These are phyloP conservation scores for Boletus rex-veris DNA, from an alignment of 768 basidiomycete species.

Conservation along the genomic window DNA sequence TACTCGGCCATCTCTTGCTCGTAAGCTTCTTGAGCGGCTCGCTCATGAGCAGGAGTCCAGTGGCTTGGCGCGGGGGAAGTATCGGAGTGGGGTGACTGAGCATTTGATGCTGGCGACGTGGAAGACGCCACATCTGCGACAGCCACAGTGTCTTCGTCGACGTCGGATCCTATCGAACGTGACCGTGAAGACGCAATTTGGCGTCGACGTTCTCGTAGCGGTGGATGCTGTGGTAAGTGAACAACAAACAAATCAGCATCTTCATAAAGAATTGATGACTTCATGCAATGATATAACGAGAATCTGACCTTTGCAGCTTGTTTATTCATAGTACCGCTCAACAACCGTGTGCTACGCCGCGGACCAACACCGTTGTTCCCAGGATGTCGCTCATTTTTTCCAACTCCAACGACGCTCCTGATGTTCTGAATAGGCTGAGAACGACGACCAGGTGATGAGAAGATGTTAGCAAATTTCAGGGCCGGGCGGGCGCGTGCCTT, in stretches of 20 bases:
- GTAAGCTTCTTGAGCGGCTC: constrained; percentile 67
- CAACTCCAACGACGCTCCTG: constrained; percentile 48
- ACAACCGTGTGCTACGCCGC: constrained; percentile 71
- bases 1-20: constrained; percentile 75
- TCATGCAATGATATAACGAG: not conserved
- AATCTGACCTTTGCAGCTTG: constrained; percentile 52
- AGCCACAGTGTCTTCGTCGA: constrained; percentile 57
- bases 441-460: constrained; percentile 82
- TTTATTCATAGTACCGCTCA: constrained; percentile 55
- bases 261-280: not conserved
- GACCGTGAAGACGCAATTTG: constrained; percentile 52
- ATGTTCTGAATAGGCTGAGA: constrained; percentile 69
- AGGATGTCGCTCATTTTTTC: constrained; percentile 50
- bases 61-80: constrained; percentile 58
- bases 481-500: constrained; percentile 91
- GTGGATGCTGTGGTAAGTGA: constrained; percentile 31
- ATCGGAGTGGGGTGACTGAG: constrained; percentile 62
- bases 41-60: constrained; percentile 66
- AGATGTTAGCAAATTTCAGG: constrained; percentile 82
- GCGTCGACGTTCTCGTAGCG: constrained; percentile 56
- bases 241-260: constrained; percentile 2
- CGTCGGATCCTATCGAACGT: constrained; percentile 65
- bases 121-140: constrained; percentile 52
- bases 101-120: constrained; percentile 55
- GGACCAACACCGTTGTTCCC: constrained; percentile 44